Conservation (phyloP, 768 basidiomycete genomes). For the Gyrodon lividus region DNA sequence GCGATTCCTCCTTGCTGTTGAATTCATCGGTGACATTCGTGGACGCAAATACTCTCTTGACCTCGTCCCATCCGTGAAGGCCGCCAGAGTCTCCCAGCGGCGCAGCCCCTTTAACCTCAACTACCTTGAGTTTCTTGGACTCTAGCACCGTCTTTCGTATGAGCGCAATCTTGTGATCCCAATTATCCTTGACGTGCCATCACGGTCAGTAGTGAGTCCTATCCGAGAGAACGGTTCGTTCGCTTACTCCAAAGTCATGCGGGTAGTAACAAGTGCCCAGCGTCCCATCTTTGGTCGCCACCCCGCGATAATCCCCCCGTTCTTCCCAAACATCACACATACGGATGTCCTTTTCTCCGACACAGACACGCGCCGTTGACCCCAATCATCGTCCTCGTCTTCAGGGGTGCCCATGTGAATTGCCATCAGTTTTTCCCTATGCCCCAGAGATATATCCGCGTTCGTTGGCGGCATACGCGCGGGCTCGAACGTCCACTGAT, state of each 20-base stretch:
- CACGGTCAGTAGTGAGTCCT: not conserved
- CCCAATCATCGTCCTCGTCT: slow-evolving; percentile 7
- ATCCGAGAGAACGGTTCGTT: not conserved
- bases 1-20: not conserved
- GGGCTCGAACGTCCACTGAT: slow-evolving; percentile 15
- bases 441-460: not conserved
- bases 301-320: slow-evolving; percentile 3
- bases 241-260: slow-evolving; percentile 22
- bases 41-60: slow-evolving; percentile 11
- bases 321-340: slow-evolving; percentile 12
- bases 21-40: not conserved
- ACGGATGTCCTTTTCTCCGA: slow-evolving; percentile 11
- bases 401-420: slow-evolving; percentile 2
- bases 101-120: slow-evolving; percentile 4
- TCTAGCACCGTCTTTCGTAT: not conserved
- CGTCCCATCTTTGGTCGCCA: not conserved
- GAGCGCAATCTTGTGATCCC: slow-evolving; percentile 18
- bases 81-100: slow-evolving; percentile 6
- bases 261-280: slow-evolving; percentile 16
- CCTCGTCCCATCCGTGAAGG: slow-evolving; percentile 8
- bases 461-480: not conserved
- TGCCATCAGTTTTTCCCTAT: not conserved
- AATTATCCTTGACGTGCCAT: slow-evolving; percentile 18
- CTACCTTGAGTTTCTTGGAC: not conserved
- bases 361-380: not conserved